Conservation (phyloP, 2,329 filamentous ascomycete species). For the Rasamsonia emersonii region DNA sequence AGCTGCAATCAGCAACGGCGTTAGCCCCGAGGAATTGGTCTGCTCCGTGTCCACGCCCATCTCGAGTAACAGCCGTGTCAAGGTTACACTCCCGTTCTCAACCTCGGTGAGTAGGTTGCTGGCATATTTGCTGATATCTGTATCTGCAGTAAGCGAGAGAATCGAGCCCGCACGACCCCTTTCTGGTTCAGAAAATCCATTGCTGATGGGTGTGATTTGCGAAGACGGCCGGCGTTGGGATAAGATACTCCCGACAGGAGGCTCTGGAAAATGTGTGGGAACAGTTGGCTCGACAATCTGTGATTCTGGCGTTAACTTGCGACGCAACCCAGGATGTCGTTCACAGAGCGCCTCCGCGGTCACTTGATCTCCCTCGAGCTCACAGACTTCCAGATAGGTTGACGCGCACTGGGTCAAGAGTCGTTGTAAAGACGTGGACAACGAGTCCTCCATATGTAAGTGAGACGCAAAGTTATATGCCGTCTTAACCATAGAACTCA, state of each 20-base stretch:
- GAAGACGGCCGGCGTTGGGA: neutral
- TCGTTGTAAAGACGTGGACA: too few relatives aligned
- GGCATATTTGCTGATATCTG: neutral
- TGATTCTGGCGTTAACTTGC: neutral
- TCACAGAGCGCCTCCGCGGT: neutral
- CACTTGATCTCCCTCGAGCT: neutral
- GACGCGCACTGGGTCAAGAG: too few relatives aligned
- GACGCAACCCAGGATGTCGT: neutral
- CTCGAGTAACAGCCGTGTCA: neutral
- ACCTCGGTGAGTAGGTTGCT: neutral
- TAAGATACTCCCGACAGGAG: too few relatives aligned
- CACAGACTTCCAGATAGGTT: neutral
- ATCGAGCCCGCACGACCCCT: neutral
- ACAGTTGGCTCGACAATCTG: neutral
- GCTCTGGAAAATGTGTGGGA: too few relatives aligned
- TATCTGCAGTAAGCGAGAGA: neutral
- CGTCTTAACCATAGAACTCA: too few relatives aligned
- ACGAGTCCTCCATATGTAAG: too few relatives aligned
- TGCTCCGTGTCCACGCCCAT: neutral
- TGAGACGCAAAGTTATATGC: too few relatives aligned
- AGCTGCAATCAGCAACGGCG: neutral
- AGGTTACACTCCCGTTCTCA: neutral
- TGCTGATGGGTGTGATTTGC: neutral
- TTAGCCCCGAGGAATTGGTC: slow-evolving; percentile 1
- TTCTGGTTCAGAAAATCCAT: neutral